Percentiles rank a stretch among this genome's conserved stretches.
Evolutionary conservation across 2,329 filamentous ascomycete species (phyloP).

Genomic region (Escovopsis sp.): DNA sequence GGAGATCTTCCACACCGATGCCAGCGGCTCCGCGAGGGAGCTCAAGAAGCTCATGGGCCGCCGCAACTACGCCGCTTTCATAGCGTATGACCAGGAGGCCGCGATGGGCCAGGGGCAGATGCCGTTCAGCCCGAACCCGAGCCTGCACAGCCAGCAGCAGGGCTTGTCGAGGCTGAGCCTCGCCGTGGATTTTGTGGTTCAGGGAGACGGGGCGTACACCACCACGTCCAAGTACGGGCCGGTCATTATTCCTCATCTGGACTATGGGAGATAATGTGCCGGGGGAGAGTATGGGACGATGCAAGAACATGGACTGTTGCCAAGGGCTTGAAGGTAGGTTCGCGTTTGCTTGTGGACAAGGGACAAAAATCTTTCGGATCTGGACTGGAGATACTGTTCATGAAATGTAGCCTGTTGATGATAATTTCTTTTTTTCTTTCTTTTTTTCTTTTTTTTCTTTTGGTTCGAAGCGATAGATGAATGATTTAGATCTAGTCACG

Average conservation of each 20-base stretch:
- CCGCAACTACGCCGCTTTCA: conserved; percentile 81
- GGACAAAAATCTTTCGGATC: too few species aligned
- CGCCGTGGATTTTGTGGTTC: conserved; percentile 92
- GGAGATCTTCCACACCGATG: conserved; percentile 95
- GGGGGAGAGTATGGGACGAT: neutral
- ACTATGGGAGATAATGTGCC: conserved; percentile 40
- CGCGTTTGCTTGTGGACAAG: too few species aligned
- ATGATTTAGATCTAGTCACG: too few species aligned
- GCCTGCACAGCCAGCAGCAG: conserved; percentile 22
- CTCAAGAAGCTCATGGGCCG: conserved; percentile 86
- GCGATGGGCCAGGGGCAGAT: conserved; percentile 17
- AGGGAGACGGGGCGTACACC: conserved; percentile 71
- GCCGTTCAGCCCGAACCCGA: conserved; percentile 23
- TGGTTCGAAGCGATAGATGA: too few species aligned
- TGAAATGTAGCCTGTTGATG: too few species aligned
- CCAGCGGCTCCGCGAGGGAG: conserved; percentile 68
- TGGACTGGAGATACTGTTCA: too few species aligned
- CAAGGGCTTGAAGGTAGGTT: too few species aligned
- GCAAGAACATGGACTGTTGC: too few species aligned
- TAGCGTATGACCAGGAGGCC: conserved; percentile 85
- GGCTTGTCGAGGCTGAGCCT: conserved; percentile 59
- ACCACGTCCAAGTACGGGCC: conserved; percentile 90
- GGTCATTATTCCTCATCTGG: conserved; percentile 80
- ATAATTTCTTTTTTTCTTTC: too few species aligned
- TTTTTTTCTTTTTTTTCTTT: too few species aligned